Base-by-base conservation (phyloP, 768 basidiomycete genomes). In the Tulasnella sp. region DNA sequence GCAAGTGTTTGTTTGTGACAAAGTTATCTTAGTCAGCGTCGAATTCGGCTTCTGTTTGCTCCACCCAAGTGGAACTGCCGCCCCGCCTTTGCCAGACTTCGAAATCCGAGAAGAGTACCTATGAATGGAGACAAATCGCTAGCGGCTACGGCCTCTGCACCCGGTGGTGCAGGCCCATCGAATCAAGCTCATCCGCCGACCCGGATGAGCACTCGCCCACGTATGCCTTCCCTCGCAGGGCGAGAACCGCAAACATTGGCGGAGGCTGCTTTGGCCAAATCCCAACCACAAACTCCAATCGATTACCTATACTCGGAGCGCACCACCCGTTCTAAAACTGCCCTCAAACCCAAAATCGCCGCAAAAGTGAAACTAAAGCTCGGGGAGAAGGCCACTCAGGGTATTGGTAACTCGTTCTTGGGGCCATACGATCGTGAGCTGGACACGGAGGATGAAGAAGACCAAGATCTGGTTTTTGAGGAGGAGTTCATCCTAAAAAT, bases 401-500 rank as follows among this genome's bases (percentile, higher is more conserved):
- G 84, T 29, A 85, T 83, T 49, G 89, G 87, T 59, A 85, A 81
- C 80, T 86, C 84, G 31, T 93, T 92, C 68, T 71, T 93, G 55
- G 94, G 94, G 6, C 77, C 83, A 11, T 97, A 92, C 68, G 93
- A 97, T 71, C 75, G 92, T 40, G 94, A 97, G 67, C 72, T 97
- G 51, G 94, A 98, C 68, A 92, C 88, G 49, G 90, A 97, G 64
- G 89, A 92, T 43, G 92, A 96, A 58, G 90, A 97, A 64, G 89
- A 92, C 45, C 91, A 96, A 58, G 93, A 96, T 57, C 69, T 98
- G 58, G 82, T 83, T 14, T 96, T 98, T 63, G 96, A 99, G 69
- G 96, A 99, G 70, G 93, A 97, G 65, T 98, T 98, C 66, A 83
- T 99, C 54, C 72, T 99, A 31, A 71, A 93, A 27, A 80, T 98